Evolutionary conservation across 108 stramenopile genomes (phyloP).

Genomic region (Conticribra weissflogii): DNA sequence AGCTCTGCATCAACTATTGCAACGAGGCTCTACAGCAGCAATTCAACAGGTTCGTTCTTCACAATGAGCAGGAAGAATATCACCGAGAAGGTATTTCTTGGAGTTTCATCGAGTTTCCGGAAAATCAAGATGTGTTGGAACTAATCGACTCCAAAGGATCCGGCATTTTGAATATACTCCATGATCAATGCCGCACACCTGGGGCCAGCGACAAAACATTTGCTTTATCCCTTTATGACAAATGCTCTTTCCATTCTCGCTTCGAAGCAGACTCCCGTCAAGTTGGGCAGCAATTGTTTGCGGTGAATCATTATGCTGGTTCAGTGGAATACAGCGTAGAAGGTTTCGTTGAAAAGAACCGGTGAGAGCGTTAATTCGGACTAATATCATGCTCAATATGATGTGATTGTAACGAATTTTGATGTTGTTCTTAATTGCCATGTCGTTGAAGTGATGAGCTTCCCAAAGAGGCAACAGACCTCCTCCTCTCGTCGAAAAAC

Average conservation of each 20-base stretch:
- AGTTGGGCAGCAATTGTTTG: constrained; percentile 65
- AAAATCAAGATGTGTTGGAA: constrained; percentile 96
- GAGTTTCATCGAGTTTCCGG: constrained; percentile 91
- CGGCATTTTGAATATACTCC: constrained; percentile 81
- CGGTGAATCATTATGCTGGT: constrained; percentile 88
- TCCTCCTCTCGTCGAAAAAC: constrained; percentile 56
- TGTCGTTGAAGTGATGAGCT: too few species aligned
- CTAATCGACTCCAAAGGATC: constrained; percentile 84
- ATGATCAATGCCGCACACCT: constrained; percentile 81
- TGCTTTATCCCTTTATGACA: constrained; percentile 62
- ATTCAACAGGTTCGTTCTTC: constrained; percentile 88
- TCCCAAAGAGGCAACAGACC: constrained; percentile 75
- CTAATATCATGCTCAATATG: too few species aligned
- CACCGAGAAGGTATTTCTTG: constrained; percentile 83
- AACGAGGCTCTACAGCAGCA: constrained; percentile 94
- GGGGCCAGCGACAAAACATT: constrained; percentile 75
- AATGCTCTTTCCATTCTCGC: constrained; percentile 59
- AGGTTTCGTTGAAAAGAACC: constrained; percentile 91
- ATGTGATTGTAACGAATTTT: too few species aligned
- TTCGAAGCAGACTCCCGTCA: constrained; percentile 70
- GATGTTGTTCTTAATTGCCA: too few species aligned
- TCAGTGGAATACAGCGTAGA: constrained; percentile 85
- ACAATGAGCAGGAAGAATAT: constrained; percentile 88
- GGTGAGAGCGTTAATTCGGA: too few species aligned
- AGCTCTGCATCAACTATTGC: constrained; percentile 96